Conservation (phyloP, 108 stramenopile genomes). For the Skeletonema costatum region DNA sequence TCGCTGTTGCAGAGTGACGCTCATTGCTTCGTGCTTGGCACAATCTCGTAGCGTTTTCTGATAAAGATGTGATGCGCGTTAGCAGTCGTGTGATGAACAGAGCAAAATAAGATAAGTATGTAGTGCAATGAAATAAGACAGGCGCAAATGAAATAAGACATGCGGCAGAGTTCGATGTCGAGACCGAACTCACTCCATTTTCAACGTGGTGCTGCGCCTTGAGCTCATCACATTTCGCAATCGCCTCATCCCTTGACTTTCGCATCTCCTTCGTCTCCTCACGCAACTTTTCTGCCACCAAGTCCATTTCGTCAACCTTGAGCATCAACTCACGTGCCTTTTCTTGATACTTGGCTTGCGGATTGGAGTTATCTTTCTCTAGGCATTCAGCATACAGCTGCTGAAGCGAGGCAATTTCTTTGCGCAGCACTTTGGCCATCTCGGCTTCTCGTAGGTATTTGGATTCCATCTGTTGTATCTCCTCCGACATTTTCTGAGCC, state of each 20-base stretch:
- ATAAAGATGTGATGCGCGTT: neutral
- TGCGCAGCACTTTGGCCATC: neutral
- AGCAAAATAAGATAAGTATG: neutral
- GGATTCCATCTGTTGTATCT: slow-evolving; percentile 3
- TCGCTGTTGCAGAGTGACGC: slow-evolving; percentile 18
- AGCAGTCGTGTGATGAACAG: neutral
- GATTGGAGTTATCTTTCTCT: neutral
- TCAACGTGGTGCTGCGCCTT: slow-evolving; percentile 15
- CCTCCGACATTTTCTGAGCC: slow-evolving; percentile 10
- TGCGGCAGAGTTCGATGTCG: no score
- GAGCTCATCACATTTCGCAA: slow-evolving; percentile 17
- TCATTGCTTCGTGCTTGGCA: slow-evolving; percentile 13
- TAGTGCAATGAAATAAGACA: no score
- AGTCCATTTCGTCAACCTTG: slow-evolving; percentile 16
- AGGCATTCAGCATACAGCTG: slow-evolving; percentile 12
- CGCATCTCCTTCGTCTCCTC: slow-evolving; percentile 14
- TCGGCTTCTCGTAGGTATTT: slow-evolving; percentile 12
- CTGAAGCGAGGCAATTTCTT: slow-evolving; percentile 25
- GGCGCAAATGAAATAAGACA: no score
- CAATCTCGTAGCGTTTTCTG: slow-evolving; percentile 10
- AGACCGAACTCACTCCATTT: slow-evolving; percentile 11
- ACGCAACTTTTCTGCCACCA: slow-evolving; percentile 14
- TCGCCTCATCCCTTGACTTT: slow-evolving; percentile 32
- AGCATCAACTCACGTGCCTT: slow-evolving; percentile 27
- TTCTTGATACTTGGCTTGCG: neutral